phyloP scores from a whole-genome alignment of 2,329 filamentous ascomycete species.

The Elsinoe ampelina region DNA sequence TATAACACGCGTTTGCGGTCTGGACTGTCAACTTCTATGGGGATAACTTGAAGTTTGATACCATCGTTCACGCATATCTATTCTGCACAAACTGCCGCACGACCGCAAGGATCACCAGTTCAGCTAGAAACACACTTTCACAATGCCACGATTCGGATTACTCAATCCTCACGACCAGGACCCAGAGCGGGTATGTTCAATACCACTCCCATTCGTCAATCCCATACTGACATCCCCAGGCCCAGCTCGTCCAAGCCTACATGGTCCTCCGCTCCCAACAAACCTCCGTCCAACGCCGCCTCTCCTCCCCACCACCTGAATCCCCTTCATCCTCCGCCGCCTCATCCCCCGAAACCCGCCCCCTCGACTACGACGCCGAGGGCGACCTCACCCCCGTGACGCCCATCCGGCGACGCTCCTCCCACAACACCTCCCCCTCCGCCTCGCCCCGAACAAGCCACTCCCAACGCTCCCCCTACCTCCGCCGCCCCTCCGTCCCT shows the following conservation, averaged over 20 bases:
- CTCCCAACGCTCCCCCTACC: conserved; percentile 13
- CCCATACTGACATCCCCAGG: conserved; percentile 7
- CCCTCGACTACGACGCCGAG: conserved; percentile 9
- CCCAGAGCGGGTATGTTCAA: conserved; percentile 9
- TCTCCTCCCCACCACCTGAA: conserved; percentile 27
- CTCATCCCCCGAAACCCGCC: conserved; percentile 14
- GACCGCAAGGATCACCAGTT: background rate
- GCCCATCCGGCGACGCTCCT: conserved; percentile 18
- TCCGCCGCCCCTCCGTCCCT: conserved; percentile 13
- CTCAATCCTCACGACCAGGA: conserved; percentile 11
- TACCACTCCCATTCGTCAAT: too few species aligned
- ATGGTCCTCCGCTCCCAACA: conserved; percentile 33
- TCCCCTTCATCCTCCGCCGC: conserved; percentile 20
- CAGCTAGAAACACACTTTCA: background rate
- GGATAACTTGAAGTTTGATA: background rate
- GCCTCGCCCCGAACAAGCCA: conserved; percentile 10
- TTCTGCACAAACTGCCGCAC: background rate
- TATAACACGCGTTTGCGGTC: background rate
- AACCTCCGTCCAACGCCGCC: conserved; percentile 30
- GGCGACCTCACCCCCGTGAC: conserved; percentile 15
- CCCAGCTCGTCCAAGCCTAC: conserved; percentile 29
- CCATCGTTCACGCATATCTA: background rate
- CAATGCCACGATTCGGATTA: conserved; percentile 11
- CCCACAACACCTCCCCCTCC: conserved; percentile 8
- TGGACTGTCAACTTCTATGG: background rate